Percentiles rank a stretch among this genome's conserved stretches.
Conservation (phyloP, 352 stramenopile genomes). For the Blastocystis sp. region DNA sequence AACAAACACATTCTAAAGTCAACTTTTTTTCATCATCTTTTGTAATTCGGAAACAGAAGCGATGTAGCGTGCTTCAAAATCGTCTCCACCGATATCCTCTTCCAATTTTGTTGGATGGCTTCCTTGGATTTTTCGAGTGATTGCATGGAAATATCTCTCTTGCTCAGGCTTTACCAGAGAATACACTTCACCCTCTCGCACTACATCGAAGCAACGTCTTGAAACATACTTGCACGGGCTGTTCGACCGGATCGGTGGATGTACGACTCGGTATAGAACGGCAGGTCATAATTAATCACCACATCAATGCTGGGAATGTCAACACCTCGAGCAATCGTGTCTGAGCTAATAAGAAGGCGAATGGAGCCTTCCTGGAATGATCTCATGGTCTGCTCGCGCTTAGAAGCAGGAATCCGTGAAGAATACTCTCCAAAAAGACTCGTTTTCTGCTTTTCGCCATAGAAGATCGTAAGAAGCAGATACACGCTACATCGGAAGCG, state of each 20-base stretch:
- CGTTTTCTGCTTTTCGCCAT: background rate
- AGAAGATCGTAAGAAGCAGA: background rate
- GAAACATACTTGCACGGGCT: slow-evolving; percentile 74
- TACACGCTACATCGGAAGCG: background rate
- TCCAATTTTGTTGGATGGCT: background rate
- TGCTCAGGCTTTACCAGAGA: slow-evolving; percentile 62
- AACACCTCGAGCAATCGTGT: slow-evolving; percentile 84
- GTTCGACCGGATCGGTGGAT: slow-evolving; percentile 83
- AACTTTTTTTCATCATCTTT: slow-evolving; percentile 27
- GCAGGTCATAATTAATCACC: slow-evolving; percentile 88
- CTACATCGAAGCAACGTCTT: slow-evolving; percentile 77
- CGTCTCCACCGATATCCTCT: background rate
- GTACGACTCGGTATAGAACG: slow-evolving; percentile 82
- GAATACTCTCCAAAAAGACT: slow-evolving; percentile 10
- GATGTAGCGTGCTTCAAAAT: background rate
- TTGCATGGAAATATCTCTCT: background rate
- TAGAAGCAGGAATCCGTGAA: background rate
- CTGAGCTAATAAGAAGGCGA: slow-evolving; percentile 77
- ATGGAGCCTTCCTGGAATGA: background rate
- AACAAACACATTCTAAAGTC: background rate
- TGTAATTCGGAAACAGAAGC: background rate
- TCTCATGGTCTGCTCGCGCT: slow-evolving; percentile 2
- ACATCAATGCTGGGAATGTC: slow-evolving; percentile 81
- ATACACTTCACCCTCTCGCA: slow-evolving; percentile 62
- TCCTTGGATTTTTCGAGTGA: slow-evolving; percentile 42